Percentiles rank a stretch among this genome's conserved stretches.
phyloP scores from a whole-genome alignment of 2,329 filamentous ascomycete species.

The Apiospora aurea region DNA sequence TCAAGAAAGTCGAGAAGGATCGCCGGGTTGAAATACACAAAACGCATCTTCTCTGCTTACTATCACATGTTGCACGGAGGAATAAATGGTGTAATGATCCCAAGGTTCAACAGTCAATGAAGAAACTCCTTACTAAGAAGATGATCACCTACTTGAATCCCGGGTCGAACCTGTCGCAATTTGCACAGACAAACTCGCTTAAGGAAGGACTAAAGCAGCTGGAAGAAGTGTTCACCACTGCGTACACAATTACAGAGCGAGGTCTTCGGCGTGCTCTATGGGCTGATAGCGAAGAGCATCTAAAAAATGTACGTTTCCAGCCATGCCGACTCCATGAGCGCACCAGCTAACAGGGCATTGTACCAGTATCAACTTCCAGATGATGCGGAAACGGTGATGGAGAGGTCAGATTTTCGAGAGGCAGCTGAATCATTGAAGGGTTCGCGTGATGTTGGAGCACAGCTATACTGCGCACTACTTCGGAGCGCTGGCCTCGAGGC shows the following conservation, averaged over 20 bases:
- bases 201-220: constrained; percentile 79
- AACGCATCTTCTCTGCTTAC: constrained; percentile 80
- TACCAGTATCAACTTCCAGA: constrained; percentile 62
- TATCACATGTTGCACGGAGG: constrained; percentile 77
- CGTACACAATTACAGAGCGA: constrained; percentile 74
- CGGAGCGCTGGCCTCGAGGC: constrained; percentile 82
- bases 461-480: constrained; percentile 88
- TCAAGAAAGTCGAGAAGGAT: constrained; percentile 61
- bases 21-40: constrained; percentile 82
- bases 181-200: constrained; percentile 77
- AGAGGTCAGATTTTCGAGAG: constrained; percentile 75
- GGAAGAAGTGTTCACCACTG: constrained; percentile 70
- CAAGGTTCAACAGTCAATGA: constrained; percentile 70
- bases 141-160: constrained; percentile 74
- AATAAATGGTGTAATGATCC: constrained; percentile 90
- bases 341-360: background rate
- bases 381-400: constrained; percentile 72
- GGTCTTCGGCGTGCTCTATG: constrained; percentile 77
- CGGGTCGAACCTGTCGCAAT: constrained; percentile 71
- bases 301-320: constrained; percentile 58
- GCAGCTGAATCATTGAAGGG: constrained; percentile 76
- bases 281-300: constrained; percentile 70
- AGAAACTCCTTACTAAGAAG: constrained; percentile 70
- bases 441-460: constrained; percentile 87
- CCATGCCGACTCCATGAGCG: background rate